A percentile compares a stretch with the other conserved stretches of the same genome.
Conservation (phyloP, 2,329 filamentous ascomycete genomes). For the Trichoderma sp. region DNA sequence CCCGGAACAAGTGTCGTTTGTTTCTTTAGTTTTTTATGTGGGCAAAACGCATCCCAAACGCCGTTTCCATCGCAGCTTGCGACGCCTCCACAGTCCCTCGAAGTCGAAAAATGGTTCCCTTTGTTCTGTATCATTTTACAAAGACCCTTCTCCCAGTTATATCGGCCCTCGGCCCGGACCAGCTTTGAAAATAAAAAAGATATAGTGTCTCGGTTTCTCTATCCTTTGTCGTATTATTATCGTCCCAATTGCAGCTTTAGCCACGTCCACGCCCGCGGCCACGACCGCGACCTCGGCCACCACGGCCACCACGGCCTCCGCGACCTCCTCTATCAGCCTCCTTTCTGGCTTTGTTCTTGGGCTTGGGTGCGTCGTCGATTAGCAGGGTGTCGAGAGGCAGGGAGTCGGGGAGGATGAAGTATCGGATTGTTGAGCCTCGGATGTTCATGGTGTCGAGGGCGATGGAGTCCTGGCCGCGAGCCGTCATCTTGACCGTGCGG, state of each 20-base stretch:
- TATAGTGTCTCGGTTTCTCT: not conserved
- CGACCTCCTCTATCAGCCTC: constrained; percentile 63
- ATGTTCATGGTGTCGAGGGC: constrained; percentile 94
- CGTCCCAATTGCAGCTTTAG: not conserved
- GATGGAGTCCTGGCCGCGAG: constrained; percentile 81
- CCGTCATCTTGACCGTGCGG: constrained; percentile 94
- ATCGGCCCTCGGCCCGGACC: not conserved
- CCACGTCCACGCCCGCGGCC: constrained; percentile 41
- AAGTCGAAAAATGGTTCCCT: constrained; percentile 22
- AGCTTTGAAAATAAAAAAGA: not conserved
- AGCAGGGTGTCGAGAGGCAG: constrained; percentile 92
- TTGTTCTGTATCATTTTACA: constrained; percentile 15
- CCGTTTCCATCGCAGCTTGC: constrained; percentile 33
- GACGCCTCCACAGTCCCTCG: constrained; percentile 27
- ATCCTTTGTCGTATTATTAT: constrained; percentile 3
- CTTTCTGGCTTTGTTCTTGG: constrained; percentile 99
- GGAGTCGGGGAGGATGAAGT: constrained; percentile 94
- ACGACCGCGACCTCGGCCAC: constrained; percentile 42
- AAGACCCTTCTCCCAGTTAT: not conserved
- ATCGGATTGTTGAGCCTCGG: constrained; percentile 91
- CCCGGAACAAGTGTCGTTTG: constrained; percentile 26
- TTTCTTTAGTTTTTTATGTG: constrained; percentile 26
- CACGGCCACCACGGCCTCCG: constrained; percentile 53
- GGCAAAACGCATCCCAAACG: constrained; percentile 36
- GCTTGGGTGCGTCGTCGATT: constrained; percentile 95